These are phyloP conservation scores for Aspergillus tubingensis DNA, from an alignment of 2,329 filamentous ascomycete species.

Conservation along the genomic window DNA sequence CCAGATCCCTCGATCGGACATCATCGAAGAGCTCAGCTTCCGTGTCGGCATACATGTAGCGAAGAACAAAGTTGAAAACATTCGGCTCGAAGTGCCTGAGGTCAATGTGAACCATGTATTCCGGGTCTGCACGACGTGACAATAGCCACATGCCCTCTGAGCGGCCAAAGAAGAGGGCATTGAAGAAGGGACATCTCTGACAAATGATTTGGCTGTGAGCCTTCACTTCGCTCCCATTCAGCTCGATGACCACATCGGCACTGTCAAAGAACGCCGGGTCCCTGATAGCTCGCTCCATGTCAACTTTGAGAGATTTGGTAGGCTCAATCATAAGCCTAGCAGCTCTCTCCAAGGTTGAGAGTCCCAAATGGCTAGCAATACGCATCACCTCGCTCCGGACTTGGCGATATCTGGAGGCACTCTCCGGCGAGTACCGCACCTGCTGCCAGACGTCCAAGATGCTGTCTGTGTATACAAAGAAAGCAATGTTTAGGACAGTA, in stretches of 20 bases:
- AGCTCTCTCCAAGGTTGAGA: slow-evolving; percentile 72
- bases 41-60: slow-evolving; percentile 79
- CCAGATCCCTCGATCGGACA: slow-evolving; percentile 68
- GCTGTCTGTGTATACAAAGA: slow-evolving; percentile 79
- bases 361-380: slow-evolving; percentile 69
- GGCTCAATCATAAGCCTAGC: slow-evolving; percentile 73
- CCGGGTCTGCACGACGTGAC: slow-evolving; percentile 57
- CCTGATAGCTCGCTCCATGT: slow-evolving; percentile 69
- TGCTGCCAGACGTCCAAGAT: slow-evolving; percentile 86
- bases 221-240: slow-evolving; percentile 67
- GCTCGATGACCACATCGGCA: slow-evolving; percentile 75
- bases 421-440: slow-evolving; percentile 63
- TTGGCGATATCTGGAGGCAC: slow-evolving; percentile 74
- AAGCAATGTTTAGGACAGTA: slow-evolving; percentile 73
- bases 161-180: slow-evolving; percentile 85
- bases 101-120: slow-evolving; percentile 68
- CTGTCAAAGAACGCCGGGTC: slow-evolving; percentile 74
- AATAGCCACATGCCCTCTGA: slow-evolving; percentile 83
- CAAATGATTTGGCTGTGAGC: slow-evolving; percentile 80
- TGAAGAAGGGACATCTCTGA: slow-evolving; percentile 86
- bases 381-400: slow-evolving; percentile 86
- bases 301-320: slow-evolving; percentile 63
- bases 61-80: slow-evolving; percentile 76
- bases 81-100: slow-evolving; percentile 74
- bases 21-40: slow-evolving; percentile 80